Base-by-base conservation (phyloP, 139 green algal species). In the Mychonastes homosphaera region DNA sequence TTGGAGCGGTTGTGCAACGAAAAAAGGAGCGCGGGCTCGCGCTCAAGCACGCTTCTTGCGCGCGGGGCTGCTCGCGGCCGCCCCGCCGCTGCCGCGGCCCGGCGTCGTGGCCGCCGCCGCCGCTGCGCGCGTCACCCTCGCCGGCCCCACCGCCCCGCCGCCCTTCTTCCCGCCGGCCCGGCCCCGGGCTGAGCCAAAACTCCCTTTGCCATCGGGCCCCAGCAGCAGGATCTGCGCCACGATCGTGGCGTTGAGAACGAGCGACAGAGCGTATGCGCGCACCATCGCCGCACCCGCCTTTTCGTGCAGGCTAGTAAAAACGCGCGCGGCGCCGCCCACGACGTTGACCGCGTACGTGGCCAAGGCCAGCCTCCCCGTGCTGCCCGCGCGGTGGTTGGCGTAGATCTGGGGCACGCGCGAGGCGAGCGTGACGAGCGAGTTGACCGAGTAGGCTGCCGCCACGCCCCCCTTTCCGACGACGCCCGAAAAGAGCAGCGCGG, bases 301-400 rank as follows among this genome's bases (percentile, higher is more conserved):
- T 38, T 89, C 83, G 46, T 90, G 70, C 6, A 83, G 43, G 2
- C 64, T 78, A 3, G 85, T 93, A 67, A 91, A 92, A 4, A 92
- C 72, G 21, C 85, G 67, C 2, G 76, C 78, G 3, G 79, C 21
- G 28, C 71, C 73, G 26, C 85, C 85, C 1, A 70, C 51, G 3
- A 73, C 58, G 62, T 89, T 90, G 39, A 86, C 73, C 12, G 40
- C 50, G 35, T 75, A 77, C 6, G 82, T 90, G 47, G 85, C 71
- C 23, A 81, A 55, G 48, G 62, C 79, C n/a, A 91, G 67, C 58
- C 88, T 72, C 0, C 85, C 85, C 2, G 85, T 93, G 58, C 41
- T 57, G 6, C 53, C 39, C 3, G 40, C 34, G 2, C n/a, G 41
- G 59, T 71, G 82, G 61, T 87, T 87, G 26, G 64, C 56, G 3